These are phyloP conservation scores for Sabuloglossum arenarium DNA, from an alignment of 495 filamentous ascomycete genomes.

Conservation along the genomic window DNA sequence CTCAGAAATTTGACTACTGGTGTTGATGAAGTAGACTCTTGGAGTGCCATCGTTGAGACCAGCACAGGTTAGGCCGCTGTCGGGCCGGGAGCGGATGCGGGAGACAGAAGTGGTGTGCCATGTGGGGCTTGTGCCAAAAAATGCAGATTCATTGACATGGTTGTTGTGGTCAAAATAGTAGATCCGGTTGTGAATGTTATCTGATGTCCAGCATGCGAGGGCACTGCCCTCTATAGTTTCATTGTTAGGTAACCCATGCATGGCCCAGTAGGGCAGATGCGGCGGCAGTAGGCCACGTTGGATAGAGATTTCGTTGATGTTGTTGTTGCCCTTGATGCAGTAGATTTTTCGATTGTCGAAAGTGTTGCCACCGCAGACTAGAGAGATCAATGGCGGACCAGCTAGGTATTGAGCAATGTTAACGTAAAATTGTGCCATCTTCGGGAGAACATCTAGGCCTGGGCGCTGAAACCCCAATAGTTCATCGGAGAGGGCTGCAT, in stretches of 20 bases:
- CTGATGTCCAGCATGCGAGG: neutral
- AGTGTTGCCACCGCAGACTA: neutral
- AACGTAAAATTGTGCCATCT: neutral
- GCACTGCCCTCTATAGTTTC: neutral
- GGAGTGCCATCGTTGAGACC: neutral
- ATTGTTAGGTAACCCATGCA: neutral
- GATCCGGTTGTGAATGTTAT: neutral
- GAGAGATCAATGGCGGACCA: neutral
- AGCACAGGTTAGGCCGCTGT: neutral
- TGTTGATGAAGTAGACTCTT: neutral
- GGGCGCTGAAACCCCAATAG: neutral
- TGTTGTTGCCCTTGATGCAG: neutral
- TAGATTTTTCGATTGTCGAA: neutral
- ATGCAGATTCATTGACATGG: neutral
- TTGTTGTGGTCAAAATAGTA: neutral
- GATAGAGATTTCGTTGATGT: neutral
- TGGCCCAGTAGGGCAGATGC: neutral
- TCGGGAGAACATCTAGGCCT: neutral
- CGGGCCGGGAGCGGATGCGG: neutral
- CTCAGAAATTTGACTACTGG: neutral
- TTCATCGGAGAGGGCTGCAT: neutral
- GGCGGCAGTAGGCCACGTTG: neutral
- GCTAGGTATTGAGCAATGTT: neutral
- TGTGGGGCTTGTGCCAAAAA: neutral
- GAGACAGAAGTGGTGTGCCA: neutral